Percentiles rank a stretch among this genome's conserved stretches.
These are phyloP conservation scores for Epichloe scottii DNA, from an alignment of 2,329 filamentous ascomycete genomes.

Conservation along the genomic window DNA sequence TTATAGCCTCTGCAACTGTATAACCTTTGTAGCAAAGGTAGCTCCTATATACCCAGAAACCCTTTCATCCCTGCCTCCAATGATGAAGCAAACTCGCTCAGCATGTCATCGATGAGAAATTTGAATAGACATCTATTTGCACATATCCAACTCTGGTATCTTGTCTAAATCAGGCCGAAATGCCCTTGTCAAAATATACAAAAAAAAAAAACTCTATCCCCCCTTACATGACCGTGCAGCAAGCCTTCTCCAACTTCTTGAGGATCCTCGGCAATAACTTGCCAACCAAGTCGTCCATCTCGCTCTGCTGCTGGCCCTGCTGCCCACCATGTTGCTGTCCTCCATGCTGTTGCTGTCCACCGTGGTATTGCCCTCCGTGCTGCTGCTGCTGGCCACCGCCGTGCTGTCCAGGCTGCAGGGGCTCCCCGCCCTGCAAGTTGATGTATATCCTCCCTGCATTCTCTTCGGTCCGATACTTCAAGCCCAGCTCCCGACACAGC, in stretches of 20 bases:
- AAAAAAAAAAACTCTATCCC: background rate
- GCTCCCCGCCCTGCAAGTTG: slow-evolving; percentile 64
- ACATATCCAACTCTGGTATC: background rate
- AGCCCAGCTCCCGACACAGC: slow-evolving; percentile 68
- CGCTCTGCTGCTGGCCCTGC: slow-evolving; percentile 34
- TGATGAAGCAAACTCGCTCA: too few species aligned
- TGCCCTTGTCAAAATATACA: background rate
- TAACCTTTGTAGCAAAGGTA: too few species aligned
- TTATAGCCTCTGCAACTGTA: too few species aligned
- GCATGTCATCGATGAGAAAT: too few species aligned
- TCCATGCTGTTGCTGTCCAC: slow-evolving; percentile 22
- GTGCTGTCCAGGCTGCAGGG: slow-evolving; percentile 29
- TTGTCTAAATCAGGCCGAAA: background rate
- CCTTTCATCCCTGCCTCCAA: too few species aligned
- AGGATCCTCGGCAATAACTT: slow-evolving; percentile 48
- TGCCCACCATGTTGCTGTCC: slow-evolving; percentile 24
- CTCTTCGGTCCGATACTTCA: slow-evolving; percentile 74
- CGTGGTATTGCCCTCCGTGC: slow-evolving; percentile 25
- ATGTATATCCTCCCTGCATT: slow-evolving; percentile 86
- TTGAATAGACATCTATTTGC: too few species aligned
- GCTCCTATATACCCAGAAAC: too few species aligned
- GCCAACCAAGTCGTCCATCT: slow-evolving; percentile 47
- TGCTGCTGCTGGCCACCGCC: slow-evolving; percentile 23
- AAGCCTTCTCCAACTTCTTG: slow-evolving; percentile 53
- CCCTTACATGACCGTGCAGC: slow-evolving; percentile 63